A percentile compares a stretch with the other conserved stretches of the same genome.
Evolutionary conservation across 2,329 filamentous ascomycete genomes (phyloP).

Genomic region (Cladosporium colombiae): DNA sequence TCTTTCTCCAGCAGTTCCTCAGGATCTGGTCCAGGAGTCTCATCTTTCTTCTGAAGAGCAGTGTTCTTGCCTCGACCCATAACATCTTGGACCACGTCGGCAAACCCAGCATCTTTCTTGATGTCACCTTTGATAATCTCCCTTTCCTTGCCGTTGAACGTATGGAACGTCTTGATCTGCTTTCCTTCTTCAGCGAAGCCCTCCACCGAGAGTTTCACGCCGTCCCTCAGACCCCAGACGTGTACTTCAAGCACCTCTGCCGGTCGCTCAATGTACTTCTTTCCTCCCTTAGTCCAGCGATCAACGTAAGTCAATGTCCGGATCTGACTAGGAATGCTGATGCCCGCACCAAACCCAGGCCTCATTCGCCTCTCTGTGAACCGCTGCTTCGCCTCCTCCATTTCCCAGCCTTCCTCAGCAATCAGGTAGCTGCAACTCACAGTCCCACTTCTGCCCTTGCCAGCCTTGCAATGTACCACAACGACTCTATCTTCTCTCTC

Average conservation of each 20-base stretch:
- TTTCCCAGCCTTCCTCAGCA: conserved; percentile 73
- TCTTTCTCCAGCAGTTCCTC: conserved; percentile 23
- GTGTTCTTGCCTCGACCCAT: conserved; percentile 38
- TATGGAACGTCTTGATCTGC: conserved; percentile 79
- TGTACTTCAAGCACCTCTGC: conserved; percentile 88
- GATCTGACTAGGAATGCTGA: conserved; percentile 90
- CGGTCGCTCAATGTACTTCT: conserved; percentile 77
- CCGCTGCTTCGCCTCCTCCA: conserved; percentile 62
- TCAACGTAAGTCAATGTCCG: conserved; percentile 88
- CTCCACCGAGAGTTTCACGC: conserved; percentile 83
- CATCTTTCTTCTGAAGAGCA: conserved; percentile 27
- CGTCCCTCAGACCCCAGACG: conserved; percentile 82
- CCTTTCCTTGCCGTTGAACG: conserved; percentile 72
- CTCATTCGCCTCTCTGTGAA: conserved; percentile 88
- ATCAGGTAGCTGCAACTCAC: conserved; percentile 88
- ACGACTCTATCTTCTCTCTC: conserved; percentile 65
- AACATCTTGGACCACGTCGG: conserved; percentile 48
- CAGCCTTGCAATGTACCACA: conserved; percentile 96
- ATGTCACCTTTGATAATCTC: conserved; percentile 62
- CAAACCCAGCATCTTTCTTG: conserved; percentile 42
- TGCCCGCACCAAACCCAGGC: conserved; percentile 80
- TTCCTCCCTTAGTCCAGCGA: conserved; percentile 74
- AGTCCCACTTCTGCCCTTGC: conserved; percentile 90
- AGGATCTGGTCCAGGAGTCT: conserved; percentile 23
- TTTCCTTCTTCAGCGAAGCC: conserved; percentile 88